Evolutionary conservation across 768 basidiomycete genomes (phyloP).

Genomic region (Artomyces pyxidatus): DNA sequence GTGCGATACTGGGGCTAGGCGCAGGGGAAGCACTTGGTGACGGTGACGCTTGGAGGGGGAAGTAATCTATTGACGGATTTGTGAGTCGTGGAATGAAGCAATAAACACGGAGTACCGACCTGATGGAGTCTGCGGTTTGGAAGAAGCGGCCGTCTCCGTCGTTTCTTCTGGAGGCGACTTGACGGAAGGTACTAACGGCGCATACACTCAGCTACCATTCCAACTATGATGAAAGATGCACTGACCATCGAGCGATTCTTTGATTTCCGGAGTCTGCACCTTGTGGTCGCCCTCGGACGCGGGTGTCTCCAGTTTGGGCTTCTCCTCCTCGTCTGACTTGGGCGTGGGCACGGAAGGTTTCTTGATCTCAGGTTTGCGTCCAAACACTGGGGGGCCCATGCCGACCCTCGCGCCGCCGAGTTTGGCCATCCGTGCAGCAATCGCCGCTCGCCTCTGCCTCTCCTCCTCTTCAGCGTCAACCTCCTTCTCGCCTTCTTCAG

Average conservation of each 20-base stretch:
- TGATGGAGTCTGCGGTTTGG: not conserved
- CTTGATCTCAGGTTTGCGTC: constrained; percentile 38
- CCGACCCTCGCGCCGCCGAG: constrained; percentile 81
- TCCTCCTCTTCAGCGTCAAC: constrained; percentile 62
- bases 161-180: not conserved
- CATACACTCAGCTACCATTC: not conserved
- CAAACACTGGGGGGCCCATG: constrained; percentile 71
- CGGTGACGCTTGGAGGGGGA: not conserved
- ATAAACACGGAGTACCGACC: too few relatives aligned
- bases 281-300: constrained; percentile 1
- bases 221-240: too few relatives aligned
- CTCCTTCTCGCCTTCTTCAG: constrained; percentile 19
- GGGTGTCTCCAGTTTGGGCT: constrained; percentile 1
- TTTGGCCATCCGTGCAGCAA: constrained; percentile 90
- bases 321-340: constrained; percentile 14
- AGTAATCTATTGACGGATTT: constrained; percentile 4
- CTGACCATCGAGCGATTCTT: not conserved
- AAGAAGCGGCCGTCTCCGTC: not conserved
- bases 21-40: not conserved
- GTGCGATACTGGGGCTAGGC: constrained; percentile 3
- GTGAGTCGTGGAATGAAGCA: too few relatives aligned
- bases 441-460: constrained; percentile 71
- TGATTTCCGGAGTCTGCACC: not conserved
- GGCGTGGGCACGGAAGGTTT: constrained; percentile 20
- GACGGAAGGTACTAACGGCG: not conserved